Evolutionary conservation across 1,284 basidiomycete genomes (phyloP).

Genomic region (Cystobasidiaceae sp.): DNA sequence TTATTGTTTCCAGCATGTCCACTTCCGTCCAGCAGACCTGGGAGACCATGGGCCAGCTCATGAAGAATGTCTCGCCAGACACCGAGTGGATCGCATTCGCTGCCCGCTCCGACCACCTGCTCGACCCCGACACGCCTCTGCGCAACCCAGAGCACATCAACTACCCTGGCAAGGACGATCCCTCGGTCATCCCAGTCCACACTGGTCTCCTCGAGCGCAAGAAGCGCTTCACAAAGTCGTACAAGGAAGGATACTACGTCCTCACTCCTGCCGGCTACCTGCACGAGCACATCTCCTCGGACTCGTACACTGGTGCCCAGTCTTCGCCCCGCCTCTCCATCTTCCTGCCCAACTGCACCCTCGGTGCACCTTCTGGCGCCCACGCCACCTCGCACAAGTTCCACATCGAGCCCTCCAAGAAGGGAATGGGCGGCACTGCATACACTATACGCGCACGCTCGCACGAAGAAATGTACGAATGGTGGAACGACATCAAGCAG

Average conservation of each 20-base stretch:
- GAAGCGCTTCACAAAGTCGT: conserved; percentile 89
- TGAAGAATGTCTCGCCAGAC: conserved; percentile 81
- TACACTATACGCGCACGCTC: conserved; percentile 88
- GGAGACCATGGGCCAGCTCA: conserved; percentile 66
- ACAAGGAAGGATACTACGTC: conserved; percentile 84
- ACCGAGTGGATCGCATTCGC: conserved; percentile 96
- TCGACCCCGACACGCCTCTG: conserved; percentile 93
- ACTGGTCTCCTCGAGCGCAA: conserved; percentile 90
- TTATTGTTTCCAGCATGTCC: conserved; percentile 57
- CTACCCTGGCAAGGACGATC: conserved; percentile 92
- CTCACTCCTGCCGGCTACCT: conserved; percentile 94
- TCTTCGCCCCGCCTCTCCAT: conserved; percentile 70
- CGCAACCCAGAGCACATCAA: conserved; percentile 58
- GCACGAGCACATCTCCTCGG: conserved; percentile 61
- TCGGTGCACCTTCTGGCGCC: conserved; percentile 79
- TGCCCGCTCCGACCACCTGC: conserved; percentile 86
- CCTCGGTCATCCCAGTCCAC: conserved; percentile 80
- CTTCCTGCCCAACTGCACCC: conserved; percentile 91
- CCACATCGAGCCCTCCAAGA: conserved; percentile 89
- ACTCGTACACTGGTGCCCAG: conserved; percentile 57
- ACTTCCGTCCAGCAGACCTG: conserved; percentile 74
- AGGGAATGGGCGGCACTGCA: conserved; percentile 46
- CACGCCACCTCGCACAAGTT: conserved; percentile 81
- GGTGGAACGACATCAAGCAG: conserved; percentile 99
- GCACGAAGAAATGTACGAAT: conserved; percentile 98